A percentile compares a stretch with the other conserved stretches of the same genome.
These are phyloP conservation scores for Dendrobium huoshanense DNA, from an alignment of 106 monocot species.

Conservation along the genomic window DNA sequence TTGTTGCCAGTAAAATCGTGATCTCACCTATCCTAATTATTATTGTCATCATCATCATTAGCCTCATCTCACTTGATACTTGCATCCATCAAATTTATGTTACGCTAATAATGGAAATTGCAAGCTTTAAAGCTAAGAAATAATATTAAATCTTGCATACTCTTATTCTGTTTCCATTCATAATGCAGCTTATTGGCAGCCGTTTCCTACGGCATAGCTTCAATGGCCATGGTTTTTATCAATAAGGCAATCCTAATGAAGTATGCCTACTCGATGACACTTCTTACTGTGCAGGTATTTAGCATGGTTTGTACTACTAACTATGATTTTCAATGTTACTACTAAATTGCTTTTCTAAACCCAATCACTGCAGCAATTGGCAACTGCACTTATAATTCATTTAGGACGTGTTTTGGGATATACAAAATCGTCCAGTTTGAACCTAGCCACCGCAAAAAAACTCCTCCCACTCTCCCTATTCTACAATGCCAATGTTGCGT, in stretches of 20 bases:
- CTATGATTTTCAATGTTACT: constrained; percentile 3
- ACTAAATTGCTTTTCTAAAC: not conserved
- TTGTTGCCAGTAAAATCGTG: not conserved
- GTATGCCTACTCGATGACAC: constrained; percentile 92
- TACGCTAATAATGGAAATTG: not conserved
- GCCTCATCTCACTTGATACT: not conserved
- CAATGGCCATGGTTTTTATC: constrained; percentile 99
- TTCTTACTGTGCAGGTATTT: constrained; percentile 81
- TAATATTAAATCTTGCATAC: not conserved
- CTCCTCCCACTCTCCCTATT: constrained; percentile 87
- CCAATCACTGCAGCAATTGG: constrained; percentile 57
- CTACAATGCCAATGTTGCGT: constrained; percentile 98
- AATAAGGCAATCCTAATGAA: constrained; percentile 98
- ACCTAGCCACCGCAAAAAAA: constrained; percentile 66
- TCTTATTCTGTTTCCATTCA: not conserved
- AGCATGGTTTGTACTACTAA: not conserved
- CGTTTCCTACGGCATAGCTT: constrained; percentile 76
- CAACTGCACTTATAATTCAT: constrained; percentile 64
- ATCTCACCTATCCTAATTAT: not conserved
- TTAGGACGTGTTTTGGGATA: constrained; percentile 45
- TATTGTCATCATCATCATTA: not conserved
- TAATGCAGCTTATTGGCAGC: constrained; percentile 67
- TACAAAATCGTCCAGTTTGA: constrained; percentile 52
- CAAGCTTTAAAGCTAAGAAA: not conserved
- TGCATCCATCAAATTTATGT: not conserved